Evolutionary conservation across 306 rosid species (phyloP), one percentile per base, ranked within the genome.

Genomic region (Malus fusca): DNA sequence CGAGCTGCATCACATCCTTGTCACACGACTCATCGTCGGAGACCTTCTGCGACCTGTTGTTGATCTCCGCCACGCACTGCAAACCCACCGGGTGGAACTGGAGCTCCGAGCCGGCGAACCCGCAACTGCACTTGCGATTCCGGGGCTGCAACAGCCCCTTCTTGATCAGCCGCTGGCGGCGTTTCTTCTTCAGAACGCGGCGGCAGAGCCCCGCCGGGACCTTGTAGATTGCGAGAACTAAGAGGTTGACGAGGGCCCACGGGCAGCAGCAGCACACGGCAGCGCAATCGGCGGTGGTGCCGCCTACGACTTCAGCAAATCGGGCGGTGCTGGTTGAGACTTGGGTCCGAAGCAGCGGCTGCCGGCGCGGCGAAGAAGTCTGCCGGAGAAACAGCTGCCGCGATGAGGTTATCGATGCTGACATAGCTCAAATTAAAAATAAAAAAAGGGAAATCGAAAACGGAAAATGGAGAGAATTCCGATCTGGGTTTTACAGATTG

Each of bases 211-310:
- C 84, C 3, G 87, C 91, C 14, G 99, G 99, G n/a, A 92, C 71
- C 81, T 95, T 95, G 79, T 82, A 95, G 52, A 95, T 15, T 1
- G 87, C 93, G 4, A 92, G 82, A 13, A 87, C 82, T 0, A 92
- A 48, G 6, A 95, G 17, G 46, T 89, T 87, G 13, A 88, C 80
- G 0, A 90, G 67, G 4, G 79, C 80, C 33, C 85, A 87, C 0
- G 99, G 97, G 62, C 83, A 81, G 69, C 99, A 92, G n/a, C 98
- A 95, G 73, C 92, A 88, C 5, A 95, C 77, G 18, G 92, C 99
- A 2, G 93, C 89, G 79, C 97, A 95, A 81, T 88, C 97, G 7
- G 98, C 98, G 9, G 99, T 55, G 2, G 96, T 82, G 1, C 91
- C 89, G 0, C 99, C 99, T 11, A 90, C 89, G 0, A 87, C 90